Conservation (phyloP, 2,329 filamentous ascomycete species). For the Diaporthe aspalathi region DNA sequence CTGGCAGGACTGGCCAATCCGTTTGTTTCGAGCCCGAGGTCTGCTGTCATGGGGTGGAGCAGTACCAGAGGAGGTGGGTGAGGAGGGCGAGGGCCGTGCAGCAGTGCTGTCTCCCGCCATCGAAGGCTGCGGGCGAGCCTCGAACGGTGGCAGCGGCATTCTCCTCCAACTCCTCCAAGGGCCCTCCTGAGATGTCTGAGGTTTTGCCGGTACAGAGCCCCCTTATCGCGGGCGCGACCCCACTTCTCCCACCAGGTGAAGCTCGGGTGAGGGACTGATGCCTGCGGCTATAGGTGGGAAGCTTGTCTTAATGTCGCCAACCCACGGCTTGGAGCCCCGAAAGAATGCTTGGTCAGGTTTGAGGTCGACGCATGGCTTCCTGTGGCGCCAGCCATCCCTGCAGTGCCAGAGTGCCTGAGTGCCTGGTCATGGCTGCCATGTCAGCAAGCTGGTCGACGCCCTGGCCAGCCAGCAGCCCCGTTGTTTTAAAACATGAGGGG, state of each 20-base stretch:
- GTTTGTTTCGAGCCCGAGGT: conserved; percentile 17
- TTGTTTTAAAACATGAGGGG: conserved; percentile 34
- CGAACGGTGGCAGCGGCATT: conserved; percentile 9
- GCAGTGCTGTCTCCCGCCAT: conserved; percentile 11
- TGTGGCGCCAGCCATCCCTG: conserved; percentile 16
- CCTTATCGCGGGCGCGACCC: conserved; percentile 15
- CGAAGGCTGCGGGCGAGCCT: no score
- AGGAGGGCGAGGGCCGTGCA: conserved; percentile 28
- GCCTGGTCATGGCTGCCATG: background rate
- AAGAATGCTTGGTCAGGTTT: conserved; percentile 33
- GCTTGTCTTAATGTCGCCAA: conserved; percentile 13
- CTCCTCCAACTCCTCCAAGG: conserved; percentile 5
- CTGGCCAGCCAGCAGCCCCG: conserved; percentile 23
- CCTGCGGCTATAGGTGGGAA: conserved; percentile 2
- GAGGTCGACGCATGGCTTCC: conserved; percentile 21
- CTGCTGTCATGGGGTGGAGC: conserved; percentile 12
- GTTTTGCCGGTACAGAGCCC: conserved; percentile 27
- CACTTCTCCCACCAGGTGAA: conserved; percentile 16
- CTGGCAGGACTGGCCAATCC: conserved; percentile 24
- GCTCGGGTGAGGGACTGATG: conserved; percentile 15
- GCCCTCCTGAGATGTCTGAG: conserved; percentile 32
- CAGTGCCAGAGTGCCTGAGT: no score
- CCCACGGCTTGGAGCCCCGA: background rate
- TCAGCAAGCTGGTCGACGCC: background rate
- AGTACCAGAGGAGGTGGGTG: background rate